These are phyloP conservation scores for Oenanthe sinensis DNA, from an alignment of 129 eudicot genomes.

Conservation along the genomic window DNA sequence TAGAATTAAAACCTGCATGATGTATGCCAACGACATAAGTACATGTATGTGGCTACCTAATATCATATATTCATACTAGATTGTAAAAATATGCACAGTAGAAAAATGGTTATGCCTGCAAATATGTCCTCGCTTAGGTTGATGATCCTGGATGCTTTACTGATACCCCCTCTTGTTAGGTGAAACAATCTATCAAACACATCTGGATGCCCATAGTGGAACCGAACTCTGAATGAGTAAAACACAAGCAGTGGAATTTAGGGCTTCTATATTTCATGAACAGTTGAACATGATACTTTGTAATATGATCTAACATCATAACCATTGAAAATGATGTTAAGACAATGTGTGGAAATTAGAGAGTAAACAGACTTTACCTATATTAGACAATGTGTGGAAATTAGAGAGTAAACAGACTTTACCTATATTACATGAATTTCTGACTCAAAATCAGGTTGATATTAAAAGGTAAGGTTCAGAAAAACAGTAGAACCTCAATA, in stretches of 20 bases:
- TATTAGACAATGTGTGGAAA: background rate
- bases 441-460: background rate
- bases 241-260: constrained; percentile 1
- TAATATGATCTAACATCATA: background rate
- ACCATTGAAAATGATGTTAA: background rate
- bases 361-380: background rate
- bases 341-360: background rate
- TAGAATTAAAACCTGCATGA: constrained; percentile 75
- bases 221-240: constrained; percentile 66
- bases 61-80: background rate
- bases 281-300: background rate
- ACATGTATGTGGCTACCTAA: constrained; percentile 6
- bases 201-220: constrained; percentile 99
- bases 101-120: constrained; percentile 57
- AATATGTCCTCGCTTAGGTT: constrained; percentile 95
- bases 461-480: no score
- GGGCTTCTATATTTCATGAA: background rate
- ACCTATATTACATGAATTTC: background rate
- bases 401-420: background rate
- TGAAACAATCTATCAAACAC: constrained; percentile 91
- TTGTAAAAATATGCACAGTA: background rate
- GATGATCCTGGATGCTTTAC: constrained; percentile 85
- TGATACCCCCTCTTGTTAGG: constrained; percentile 89
- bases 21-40: background rate
- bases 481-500: background rate